Evolutionary conservation across 176 grass and related monocot genomes (phyloP).

Genomic region (Poa annua): DNA sequence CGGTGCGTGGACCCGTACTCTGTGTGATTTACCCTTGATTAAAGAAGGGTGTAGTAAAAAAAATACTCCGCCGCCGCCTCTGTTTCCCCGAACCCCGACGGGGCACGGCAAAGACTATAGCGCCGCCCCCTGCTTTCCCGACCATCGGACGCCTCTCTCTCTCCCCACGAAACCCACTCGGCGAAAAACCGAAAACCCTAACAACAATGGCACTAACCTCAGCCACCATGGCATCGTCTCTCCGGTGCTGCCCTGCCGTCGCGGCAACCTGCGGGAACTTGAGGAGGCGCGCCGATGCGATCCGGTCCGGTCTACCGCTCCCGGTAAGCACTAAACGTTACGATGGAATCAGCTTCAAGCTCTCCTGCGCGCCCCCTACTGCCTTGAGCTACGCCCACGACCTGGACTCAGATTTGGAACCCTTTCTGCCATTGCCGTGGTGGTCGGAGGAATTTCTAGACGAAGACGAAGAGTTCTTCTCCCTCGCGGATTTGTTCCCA

Average conservation of each 20-base stretch:
- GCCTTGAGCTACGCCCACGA: neutral
- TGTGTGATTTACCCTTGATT: too few species aligned
- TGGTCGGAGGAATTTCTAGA: neutral
- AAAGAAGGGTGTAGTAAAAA: too few species aligned
- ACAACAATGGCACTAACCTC: neutral
- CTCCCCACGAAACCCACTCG: neutral
- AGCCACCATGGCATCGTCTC: conserved; percentile 2
- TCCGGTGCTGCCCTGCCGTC: neutral
- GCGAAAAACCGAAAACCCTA: neutral
- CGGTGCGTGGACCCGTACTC: too few species aligned
- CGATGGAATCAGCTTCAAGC: neutral
- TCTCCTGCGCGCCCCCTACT: neutral
- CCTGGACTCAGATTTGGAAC: neutral
- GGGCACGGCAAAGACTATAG: too few species aligned
- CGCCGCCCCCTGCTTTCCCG: neutral
- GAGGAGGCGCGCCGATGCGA: neutral
- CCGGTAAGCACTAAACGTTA: neutral
- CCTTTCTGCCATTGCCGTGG: neutral
- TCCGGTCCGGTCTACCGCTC: neutral
- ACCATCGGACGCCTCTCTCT: neutral
- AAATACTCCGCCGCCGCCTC: too few species aligned
- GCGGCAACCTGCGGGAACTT: neutral
- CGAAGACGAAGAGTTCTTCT: neutral
- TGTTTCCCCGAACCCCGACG: too few species aligned
- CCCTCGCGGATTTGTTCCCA: neutral